Evolutionary conservation across 1,139 yeast genomes (phyloP).

Genomic region (Kurtzmaniella quercitrusa): DNA sequence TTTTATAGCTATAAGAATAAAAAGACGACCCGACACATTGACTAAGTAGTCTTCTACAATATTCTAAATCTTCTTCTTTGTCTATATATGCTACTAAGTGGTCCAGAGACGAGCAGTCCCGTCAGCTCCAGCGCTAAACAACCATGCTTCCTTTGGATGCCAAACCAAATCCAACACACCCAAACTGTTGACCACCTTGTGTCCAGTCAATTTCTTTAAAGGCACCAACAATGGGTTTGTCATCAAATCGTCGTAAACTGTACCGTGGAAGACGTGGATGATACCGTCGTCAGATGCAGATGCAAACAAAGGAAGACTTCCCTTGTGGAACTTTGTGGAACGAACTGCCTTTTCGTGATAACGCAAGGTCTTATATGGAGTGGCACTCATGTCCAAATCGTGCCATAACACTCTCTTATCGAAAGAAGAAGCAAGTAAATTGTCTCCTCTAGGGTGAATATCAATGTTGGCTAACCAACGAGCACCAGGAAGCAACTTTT

Average conservation of each 20-base stretch:
- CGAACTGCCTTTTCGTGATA: conserved; percentile 96
- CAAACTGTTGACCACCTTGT: conserved; percentile 68
- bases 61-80: not conserved
- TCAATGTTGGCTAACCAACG: conserved; percentile 91
- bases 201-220: conserved; percentile 92
- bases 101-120: conserved; percentile 97
- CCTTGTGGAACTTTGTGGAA: conserved; percentile 81
- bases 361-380: conserved; percentile 93
- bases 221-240: conserved; percentile 96
- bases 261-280: conserved; percentile 93
- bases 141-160: conserved; percentile 99
- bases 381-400: conserved; percentile 81
- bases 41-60: too few species aligned
- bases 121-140: conserved; percentile 97
- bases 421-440: conserved; percentile 84
- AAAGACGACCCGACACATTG: too few species aligned
- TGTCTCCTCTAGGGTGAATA: conserved; percentile 95
- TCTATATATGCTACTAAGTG: conserved; percentile 32
- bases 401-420: conserved; percentile 98
- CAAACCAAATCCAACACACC: conserved; percentile 90
- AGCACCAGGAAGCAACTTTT: conserved; percentile 91
- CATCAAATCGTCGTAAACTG: conserved; percentile 94
- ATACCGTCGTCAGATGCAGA: conserved; percentile 96
- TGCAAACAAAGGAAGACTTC: conserved; percentile 82
- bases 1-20: too few species aligned